Evolutionary conservation across 305 asterid species (phyloP).

Genomic region (Withania somnifera): DNA sequence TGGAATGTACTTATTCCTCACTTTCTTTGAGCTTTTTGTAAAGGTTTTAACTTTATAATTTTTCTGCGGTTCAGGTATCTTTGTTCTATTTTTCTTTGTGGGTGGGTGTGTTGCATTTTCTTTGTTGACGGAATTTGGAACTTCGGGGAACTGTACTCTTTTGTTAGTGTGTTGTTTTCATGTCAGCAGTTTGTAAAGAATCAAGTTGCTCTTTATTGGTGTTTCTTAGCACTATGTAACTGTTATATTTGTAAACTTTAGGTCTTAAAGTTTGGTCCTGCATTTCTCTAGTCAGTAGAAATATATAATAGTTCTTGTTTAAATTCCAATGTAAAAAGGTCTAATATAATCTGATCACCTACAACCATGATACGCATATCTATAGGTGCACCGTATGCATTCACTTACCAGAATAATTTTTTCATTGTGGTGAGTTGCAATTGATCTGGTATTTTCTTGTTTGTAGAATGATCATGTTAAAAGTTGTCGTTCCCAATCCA

Average conservation of each 20-base stretch:
- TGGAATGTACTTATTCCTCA: background rate
- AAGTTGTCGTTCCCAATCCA: background rate
- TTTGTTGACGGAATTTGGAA: background rate
- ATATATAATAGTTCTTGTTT: background rate
- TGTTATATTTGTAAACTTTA: background rate
- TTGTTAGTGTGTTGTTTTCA: background rate
- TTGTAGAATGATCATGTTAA: background rate
- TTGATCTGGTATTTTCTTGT: background rate
- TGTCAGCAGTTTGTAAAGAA: background rate
- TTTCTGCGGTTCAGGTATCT: background rate
- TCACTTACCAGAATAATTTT: background rate
- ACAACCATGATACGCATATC: background rate
- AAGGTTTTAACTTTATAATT: background rate
- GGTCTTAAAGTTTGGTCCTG: background rate
- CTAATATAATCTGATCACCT: background rate
- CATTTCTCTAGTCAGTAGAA: background rate
- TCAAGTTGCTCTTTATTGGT: background rate
- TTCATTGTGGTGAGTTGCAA: background rate
- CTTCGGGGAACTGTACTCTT: background rate
- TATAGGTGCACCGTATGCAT: background rate
- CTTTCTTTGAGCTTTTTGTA: background rate
- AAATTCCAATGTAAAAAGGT: background rate
- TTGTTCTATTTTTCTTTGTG: background rate
- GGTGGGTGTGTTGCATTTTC: background rate
- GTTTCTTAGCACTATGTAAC: background rate